phyloP scores from a whole-genome alignment of 352 stramenopile species.

The Pythium vanterpoolii region DNA sequence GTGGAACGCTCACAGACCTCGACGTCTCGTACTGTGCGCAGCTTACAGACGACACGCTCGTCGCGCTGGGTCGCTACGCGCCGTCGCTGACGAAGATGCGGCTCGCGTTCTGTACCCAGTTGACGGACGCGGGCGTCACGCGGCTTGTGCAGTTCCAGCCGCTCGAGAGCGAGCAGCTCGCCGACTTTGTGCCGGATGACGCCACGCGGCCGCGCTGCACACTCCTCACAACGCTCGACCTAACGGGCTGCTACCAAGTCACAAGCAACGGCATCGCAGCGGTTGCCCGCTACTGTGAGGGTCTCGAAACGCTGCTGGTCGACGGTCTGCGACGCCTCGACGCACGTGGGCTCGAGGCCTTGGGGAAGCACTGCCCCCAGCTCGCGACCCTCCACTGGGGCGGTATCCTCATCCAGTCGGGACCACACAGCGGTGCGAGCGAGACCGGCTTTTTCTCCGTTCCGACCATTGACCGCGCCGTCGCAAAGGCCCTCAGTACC shows the following conservation, averaged over 20 bases:
- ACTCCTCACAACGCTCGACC: constrained; percentile 42
- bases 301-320: constrained; percentile 44
- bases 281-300: constrained; percentile 33
- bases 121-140: constrained; percentile 52
- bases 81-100: constrained; percentile 35
- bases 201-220: constrained; percentile 30
- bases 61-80: constrained; percentile 40
- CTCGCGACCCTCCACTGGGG: constrained; percentile 45
- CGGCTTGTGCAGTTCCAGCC: constrained; percentile 41
- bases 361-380: constrained; percentile 35
- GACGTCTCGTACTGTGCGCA: constrained; percentile 53
- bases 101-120: constrained; percentile 47
- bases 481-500: constrained; percentile 27
- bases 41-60: constrained; percentile 52
- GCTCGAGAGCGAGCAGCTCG: constrained; percentile 18
- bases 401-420: constrained; percentile 55
- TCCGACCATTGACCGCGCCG: constrained; percentile 35
- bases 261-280: constrained; percentile 42
- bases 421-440: constrained; percentile 1
- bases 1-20: constrained; percentile 31
- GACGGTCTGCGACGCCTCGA: constrained; percentile 58
- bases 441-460: constrained; percentile 60
- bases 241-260: constrained; percentile 66
- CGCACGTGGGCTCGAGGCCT: constrained; percentile 19
- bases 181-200: constrained; percentile 29